Conservation (phyloP, 163 green algal species). For the Volvox carteri region DNA sequence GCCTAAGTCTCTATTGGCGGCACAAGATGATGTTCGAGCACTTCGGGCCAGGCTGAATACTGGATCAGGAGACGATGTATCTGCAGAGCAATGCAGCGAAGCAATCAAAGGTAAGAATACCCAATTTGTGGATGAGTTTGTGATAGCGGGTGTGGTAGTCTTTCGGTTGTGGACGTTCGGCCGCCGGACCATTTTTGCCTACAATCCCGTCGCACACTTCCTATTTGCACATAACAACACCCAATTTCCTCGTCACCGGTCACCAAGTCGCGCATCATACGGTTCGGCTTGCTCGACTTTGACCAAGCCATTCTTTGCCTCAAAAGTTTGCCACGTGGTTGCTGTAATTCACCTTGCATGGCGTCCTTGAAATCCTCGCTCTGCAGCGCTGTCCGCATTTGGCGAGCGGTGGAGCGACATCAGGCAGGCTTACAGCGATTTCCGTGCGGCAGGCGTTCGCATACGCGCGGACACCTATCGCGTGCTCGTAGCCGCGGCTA, state of each 20-base stretch:
- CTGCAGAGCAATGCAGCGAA: constrained; percentile 12
- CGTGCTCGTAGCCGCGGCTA: background rate
- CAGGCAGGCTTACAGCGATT: constrained; percentile 6
- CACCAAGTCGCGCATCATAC: no score
- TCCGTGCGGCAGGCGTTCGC: background rate
- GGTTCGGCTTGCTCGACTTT: no score
- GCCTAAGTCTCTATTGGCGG: background rate
- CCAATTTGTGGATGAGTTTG: background rate
- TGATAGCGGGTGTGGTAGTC: background rate
- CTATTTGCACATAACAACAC: no score
- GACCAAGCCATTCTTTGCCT: background rate
- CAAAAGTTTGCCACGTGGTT: background rate
- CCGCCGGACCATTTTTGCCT: background rate
- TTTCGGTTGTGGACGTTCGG: background rate
- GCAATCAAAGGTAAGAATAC: constrained; percentile 14
- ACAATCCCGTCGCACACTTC: background rate
- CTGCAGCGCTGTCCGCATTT: background rate
- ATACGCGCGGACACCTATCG: background rate
- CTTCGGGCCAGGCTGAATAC: background rate
- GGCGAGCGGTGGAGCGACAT: constrained; percentile 42
- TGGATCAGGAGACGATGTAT: background rate
- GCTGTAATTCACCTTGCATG: background rate
- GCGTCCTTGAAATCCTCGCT: background rate
- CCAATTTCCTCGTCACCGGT: no score
- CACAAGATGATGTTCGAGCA: constrained; percentile 15